These are phyloP conservation scores for Lepraria neglecta DNA, from an alignment of 495 filamentous ascomycete genomes.

Conservation along the genomic window DNA sequence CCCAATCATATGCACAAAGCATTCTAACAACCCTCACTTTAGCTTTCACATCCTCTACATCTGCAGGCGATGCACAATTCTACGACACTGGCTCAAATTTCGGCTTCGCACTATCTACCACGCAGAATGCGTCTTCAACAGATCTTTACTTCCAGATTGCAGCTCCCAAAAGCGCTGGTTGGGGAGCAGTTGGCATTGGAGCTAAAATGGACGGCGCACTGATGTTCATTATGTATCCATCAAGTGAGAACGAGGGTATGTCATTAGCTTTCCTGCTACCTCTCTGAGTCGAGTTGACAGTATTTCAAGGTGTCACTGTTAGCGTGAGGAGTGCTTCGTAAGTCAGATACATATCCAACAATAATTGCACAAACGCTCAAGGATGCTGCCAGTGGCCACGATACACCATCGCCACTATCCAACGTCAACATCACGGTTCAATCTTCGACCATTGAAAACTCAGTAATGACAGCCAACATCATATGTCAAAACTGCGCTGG, in stretches of 20 bases:
- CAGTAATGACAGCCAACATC: slow-evolving; percentile 11
- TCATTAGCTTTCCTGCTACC: not conserved
- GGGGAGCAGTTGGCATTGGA: slow-evolving; percentile 13
- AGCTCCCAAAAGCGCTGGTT: slow-evolving; percentile 5
- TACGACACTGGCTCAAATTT: slow-evolving; percentile 5
- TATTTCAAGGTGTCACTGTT: not conserved
- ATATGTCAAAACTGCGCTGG: slow-evolving; percentile 2
- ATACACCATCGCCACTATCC: not conserved
- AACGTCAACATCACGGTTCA: not conserved
- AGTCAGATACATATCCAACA: not conserved
- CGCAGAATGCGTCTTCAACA: slow-evolving; percentile 10
- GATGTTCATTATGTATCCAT: slow-evolving; percentile 16
- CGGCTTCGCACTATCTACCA: slow-evolving; percentile 9
- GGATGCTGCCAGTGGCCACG: not conserved
- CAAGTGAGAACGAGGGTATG: not conserved
- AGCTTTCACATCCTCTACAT: not conserved
- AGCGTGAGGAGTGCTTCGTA: slow-evolving; percentile 7
- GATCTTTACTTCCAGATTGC: slow-evolving; percentile 8
- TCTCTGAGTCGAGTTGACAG: not conserved
- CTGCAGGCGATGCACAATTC: slow-evolving; percentile 1
- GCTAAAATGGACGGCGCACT: slow-evolving; percentile 6
- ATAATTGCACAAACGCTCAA: not conserved
- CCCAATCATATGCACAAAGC: not conserved
- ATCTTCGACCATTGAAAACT: slow-evolving; percentile 5
- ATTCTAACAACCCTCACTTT: not conserved